Conservation (phyloP, 148 eudicot species). For the Nepenthes gracilis region DNA sequence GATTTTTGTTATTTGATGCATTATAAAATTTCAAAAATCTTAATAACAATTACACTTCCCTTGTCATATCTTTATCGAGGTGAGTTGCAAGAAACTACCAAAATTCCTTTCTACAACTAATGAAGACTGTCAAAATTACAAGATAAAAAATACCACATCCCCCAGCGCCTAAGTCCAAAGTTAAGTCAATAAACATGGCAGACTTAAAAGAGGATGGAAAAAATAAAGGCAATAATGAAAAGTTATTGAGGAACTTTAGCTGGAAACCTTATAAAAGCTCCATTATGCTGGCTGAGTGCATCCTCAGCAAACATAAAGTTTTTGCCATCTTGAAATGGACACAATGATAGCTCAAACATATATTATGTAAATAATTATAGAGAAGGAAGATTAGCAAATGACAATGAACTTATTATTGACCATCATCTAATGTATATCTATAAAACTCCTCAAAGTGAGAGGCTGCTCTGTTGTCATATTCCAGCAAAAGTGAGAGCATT, state of each 20-base stretch:
- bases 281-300: constrained; percentile 50
- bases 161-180: constrained; percentile 62
- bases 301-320: constrained; percentile 16
- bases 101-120: background rate
- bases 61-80: too few relatives aligned
- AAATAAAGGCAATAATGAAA: constrained; percentile 68
- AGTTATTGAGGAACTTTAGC: constrained; percentile 67
- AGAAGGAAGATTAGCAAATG: background rate
- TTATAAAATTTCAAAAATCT: too few relatives aligned
- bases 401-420: constrained; percentile 18
- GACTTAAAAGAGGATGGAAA: constrained; percentile 52
- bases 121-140: background rate
- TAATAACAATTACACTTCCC: too few relatives aligned
- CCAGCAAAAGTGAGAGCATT: constrained; percentile 33
- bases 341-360: background rate
- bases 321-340: background rate
- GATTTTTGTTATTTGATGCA: too few relatives aligned
- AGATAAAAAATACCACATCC: constrained; percentile 47
- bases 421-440: constrained; percentile 27
- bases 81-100: too few relatives aligned
- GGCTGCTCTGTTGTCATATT: constrained; percentile 58
- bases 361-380: background rate
- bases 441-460: constrained; percentile 40
- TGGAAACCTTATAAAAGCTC: constrained; percentile 65
- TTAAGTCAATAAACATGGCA: constrained; percentile 47